Base-by-base conservation (phyloP, 192 early-diverging fungal species). In the Backusella parvicylindrica region DNA sequence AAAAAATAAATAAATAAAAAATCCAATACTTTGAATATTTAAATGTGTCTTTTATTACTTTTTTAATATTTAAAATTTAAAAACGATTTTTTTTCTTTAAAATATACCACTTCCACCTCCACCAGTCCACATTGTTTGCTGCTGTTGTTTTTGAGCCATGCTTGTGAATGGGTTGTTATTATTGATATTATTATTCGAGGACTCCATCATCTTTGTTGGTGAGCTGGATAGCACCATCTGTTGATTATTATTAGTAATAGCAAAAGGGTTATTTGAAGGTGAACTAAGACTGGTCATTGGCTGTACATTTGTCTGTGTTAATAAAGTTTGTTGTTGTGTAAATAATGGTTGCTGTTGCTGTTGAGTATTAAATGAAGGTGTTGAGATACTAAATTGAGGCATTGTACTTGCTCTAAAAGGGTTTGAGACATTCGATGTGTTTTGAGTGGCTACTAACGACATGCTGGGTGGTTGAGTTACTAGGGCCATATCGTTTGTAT, bases 391-490 rank as follows among this genome's bases (percentile, higher is more conserved):
- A 8, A 68, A 37, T 68, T 68, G 66, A 47, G 66, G 31, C 67
- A 77, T 71, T 1, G 75, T 77, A 13, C 63, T 77, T 13, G 75
- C 56, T 64, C 75, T 60, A 64, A 77, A 77, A 5, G 75, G 75
- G 43, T 77, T 77, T 8, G 75, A 50, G 49, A 16, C 53, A 21
- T n/a, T 32, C 3, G 37, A 18, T 15, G 50, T 56, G 8, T 23
- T 49, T 53, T 38, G 33, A 7, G 12, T 23, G 9, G 75, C 64
- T 31, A 64, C 41, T 4, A 33, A 31, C 41, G 72, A 50, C 28
- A 70, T 50, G 9, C 26, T 9, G 6, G 66, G 33, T 28, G 63
- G 67, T 33, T 38, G 21, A 43, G 13, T 21, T 26, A 43, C 11
- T 1, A 37, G n/a, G 5, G 49, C 53, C 53, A 60, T 60, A 12